These are phyloP conservation scores for Ogataea dorogensis DNA, from an alignment of 805 yeast genomes.

Conservation along the genomic window DNA sequence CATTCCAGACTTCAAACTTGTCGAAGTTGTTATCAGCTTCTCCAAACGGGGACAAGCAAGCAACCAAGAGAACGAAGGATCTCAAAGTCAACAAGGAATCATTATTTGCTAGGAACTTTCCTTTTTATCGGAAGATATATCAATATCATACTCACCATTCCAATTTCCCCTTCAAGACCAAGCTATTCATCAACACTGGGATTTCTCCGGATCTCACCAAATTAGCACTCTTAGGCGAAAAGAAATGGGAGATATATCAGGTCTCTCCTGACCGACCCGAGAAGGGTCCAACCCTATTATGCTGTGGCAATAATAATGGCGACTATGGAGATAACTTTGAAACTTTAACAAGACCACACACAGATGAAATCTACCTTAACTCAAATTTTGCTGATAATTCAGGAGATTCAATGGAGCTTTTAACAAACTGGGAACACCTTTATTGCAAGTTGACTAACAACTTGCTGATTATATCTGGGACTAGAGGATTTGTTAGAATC, in stretches of 20 bases:
- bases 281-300: conserved; percentile 52
- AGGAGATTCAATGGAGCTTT: conserved; percentile 32
- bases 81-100: conserved; percentile 47
- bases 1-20: conserved; percentile 23
- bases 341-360: conserved; percentile 29
- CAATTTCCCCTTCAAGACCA: conserved; percentile 46
- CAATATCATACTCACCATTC: conserved; percentile 52
- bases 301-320: conserved; percentile 68
- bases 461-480: conserved; percentile 65
- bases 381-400: conserved; percentile 30
- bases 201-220: conserved; percentile 62
- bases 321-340: conserved; percentile 59
- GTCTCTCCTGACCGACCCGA: conserved; percentile 44
- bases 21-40: conserved; percentile 24
- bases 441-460: conserved; percentile 58
- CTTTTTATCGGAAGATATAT: conserved; percentile 65
- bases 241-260: conserved; percentile 72
- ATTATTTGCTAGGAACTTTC: conserved; percentile 76
- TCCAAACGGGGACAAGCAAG: conserved; percentile 21
- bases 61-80: conserved; percentile 2
- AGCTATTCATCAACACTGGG: conserved; percentile 54
- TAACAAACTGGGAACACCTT: conserved; percentile 58
- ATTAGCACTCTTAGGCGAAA: conserved; percentile 64
- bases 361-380: conserved; percentile 24
- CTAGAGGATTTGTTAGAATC: conserved; percentile 68